These are phyloP conservation scores for Lichenothelia convexa DNA, from an alignment of 495 filamentous ascomycete genomes.

Conservation along the genomic window DNA sequence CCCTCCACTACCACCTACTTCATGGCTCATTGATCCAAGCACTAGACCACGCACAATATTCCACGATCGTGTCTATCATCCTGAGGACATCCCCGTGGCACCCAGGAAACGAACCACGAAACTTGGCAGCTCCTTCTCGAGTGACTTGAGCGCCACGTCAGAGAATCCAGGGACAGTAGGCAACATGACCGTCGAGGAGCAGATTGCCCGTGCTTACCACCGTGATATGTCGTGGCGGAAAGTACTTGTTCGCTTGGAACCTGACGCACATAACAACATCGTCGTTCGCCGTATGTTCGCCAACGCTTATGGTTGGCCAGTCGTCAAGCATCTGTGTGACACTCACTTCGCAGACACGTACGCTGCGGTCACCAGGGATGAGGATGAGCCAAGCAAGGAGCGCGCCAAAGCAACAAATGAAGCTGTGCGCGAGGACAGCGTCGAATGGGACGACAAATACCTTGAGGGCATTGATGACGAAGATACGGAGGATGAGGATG, in stretches of 20 bases:
- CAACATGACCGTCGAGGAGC: constrained; percentile 82
- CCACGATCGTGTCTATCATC: constrained; percentile 89
- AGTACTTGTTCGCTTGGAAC: constrained; percentile 84
- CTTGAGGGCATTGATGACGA: constrained; percentile 17
- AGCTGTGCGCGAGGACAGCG: constrained; percentile 7
- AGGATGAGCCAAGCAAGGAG: constrained; percentile 30
- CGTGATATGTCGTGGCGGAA: constrained; percentile 82
- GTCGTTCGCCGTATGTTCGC: constrained; percentile 89
- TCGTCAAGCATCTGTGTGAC: constrained; percentile 82
- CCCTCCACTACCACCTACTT: constrained; percentile 62
- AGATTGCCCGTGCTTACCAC: constrained; percentile 92
- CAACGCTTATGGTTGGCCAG: constrained; percentile 95
- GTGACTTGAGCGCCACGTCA: constrained; percentile 10
- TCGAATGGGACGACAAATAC: constrained; percentile 19
- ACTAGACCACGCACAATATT: constrained; percentile 84
- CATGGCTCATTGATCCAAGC: constrained; percentile 66
- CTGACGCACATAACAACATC: constrained; percentile 97
- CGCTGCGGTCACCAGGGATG: constrained; percentile 39
- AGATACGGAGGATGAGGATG: constrained; percentile 16
- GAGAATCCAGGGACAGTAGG: constrained; percentile 13
- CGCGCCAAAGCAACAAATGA: constrained; percentile 23
- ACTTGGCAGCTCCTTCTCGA: constrained; percentile 25
- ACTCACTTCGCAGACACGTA: constrained; percentile 69
- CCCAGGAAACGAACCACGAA: constrained; percentile 37
- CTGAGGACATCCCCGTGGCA: constrained; percentile 73